Evolutionary conservation across 192 early-diverging fungal species (phyloP), one percentile per base, ranked within the genome.

Genomic region (Umbelopsis isabellina): DNA sequence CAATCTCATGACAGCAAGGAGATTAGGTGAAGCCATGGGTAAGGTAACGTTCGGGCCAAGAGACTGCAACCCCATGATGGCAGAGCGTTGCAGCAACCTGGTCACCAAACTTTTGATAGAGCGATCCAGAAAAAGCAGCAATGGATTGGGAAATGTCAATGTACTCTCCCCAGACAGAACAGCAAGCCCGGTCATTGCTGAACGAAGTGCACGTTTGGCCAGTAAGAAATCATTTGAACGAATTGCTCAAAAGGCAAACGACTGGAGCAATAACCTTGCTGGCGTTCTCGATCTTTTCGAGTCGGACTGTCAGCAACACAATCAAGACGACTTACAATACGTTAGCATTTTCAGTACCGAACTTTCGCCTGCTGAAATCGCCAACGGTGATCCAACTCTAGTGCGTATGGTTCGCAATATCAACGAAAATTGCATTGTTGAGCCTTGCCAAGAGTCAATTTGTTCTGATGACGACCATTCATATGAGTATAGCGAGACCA

Each of bases 71-170:
- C 49, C 49, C 3, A 61, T 76, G 35, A 71, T 76, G 25, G 53
- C 70, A 6, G 75, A 76, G 64, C 71, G 72, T 33, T 70, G 70
- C 22, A 65, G 70, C 20, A 70, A 76, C 64, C 65, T 76, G 2
- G 46, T 76, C 27, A 76, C 75, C 23, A 70, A 71, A 5, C 47
- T 76, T 50, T 52, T 76, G 44, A 76, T 76, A 21, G 75, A 76
- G 44, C 75, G 68, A 33, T 71, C 75, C 1, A 72, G 55, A 13
- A 76, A 50, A 27, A 58, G 48, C 30, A 46, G 46, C 23, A 41
- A 41, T 41, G 37, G 37, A 10, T 5, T 1, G 0, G 37, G 6
- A 41, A 41, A 41, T 41, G 37, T 41, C 37, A 41, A 41, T 41
- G 10, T 41, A 41, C 37, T 41, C 10, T 4, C 5, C 10, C 30